A percentile compares a stretch with the other conserved stretches of the same genome.
These are phyloP conservation scores for Parmelia sp. DNA, from an alignment of 495 filamentous ascomycete genomes.

Conservation along the genomic window DNA sequence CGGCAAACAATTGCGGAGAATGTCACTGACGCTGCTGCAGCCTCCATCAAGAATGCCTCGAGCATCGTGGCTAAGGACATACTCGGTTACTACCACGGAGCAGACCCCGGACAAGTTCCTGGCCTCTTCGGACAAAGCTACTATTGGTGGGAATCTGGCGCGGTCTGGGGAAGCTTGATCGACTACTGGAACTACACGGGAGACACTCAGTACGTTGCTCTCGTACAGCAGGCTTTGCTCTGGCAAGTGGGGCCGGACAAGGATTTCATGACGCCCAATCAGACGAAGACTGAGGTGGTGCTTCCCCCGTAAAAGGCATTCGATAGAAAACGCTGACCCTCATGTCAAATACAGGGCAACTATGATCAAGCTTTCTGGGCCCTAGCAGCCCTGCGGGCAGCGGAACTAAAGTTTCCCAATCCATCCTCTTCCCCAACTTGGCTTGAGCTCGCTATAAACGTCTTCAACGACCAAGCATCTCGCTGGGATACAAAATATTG, in stretches of 20 bases:
- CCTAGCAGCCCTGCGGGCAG: constrained; percentile 63
- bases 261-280: constrained; percentile 58
- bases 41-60: constrained; percentile 55
- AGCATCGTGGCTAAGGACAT: constrained; percentile 57
- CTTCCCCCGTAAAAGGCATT: background rate
- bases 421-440: constrained; percentile 47
- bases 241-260: constrained; percentile 58
- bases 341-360: constrained; percentile 34
- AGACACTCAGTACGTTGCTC: constrained; percentile 61
- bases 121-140: constrained; percentile 55
- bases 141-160: constrained; percentile 70
- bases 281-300: constrained; percentile 30
- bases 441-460: constrained; percentile 52
- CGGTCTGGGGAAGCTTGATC: constrained; percentile 66
- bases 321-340: constrained; percentile 7
- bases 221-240: constrained; percentile 57
- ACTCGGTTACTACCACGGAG: constrained; percentile 59
- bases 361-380: constrained; percentile 77
- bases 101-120: constrained; percentile 52
- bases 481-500: constrained; percentile 68
- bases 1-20: background rate
- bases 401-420: constrained; percentile 63
- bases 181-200: constrained; percentile 76
- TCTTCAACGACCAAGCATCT: constrained; percentile 58
- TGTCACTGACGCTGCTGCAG: constrained; percentile 28